Percentiles rank a stretch among this genome's conserved stretches.
Evolutionary conservation across 2,329 filamentous ascomycete genomes (phyloP).

Genomic region (Zalaria sp.): DNA sequence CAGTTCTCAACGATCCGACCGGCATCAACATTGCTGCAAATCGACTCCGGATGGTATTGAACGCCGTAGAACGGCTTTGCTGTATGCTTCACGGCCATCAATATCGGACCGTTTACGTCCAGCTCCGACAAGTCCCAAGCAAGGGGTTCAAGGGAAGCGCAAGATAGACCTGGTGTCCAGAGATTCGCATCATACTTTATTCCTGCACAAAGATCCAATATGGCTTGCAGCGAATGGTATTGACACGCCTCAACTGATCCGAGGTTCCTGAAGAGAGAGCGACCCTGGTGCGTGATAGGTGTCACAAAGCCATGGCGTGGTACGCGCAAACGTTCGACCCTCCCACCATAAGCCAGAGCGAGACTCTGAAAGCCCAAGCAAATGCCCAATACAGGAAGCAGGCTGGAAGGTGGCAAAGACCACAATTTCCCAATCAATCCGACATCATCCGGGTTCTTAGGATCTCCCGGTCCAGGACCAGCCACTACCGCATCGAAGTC

Average conservation of each 20-base stretch:
- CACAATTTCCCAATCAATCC: slow-evolving; percentile 71
- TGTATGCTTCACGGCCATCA: slow-evolving; percentile 65
- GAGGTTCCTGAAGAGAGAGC: slow-evolving; percentile 53
- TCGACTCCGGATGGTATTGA: slow-evolving; percentile 83
- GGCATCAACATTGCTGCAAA: slow-evolving; percentile 61
- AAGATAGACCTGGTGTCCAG: slow-evolving; percentile 23
- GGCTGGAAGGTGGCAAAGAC: slow-evolving; percentile 42
- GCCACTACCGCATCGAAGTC: slow-evolving; percentile 75
- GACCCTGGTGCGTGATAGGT: slow-evolving; percentile 43
- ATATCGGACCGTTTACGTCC: slow-evolving; percentile 36
- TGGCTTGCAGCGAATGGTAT: slow-evolving; percentile 49
- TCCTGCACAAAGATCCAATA: slow-evolving; percentile 13
- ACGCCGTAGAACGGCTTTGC: slow-evolving; percentile 68
- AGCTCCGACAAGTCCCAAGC: slow-evolving; percentile 33
- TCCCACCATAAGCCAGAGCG: slow-evolving; percentile 51
- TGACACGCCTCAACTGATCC: slow-evolving; percentile 54
- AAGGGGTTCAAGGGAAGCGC: slow-evolving; percentile 27
- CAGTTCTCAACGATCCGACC: slow-evolving; percentile 56
- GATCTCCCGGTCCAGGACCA: slow-evolving; percentile 80
- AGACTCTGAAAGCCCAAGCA: slow-evolving; percentile 84
- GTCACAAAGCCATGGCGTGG: slow-evolving; percentile 75
- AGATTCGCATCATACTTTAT: slow-evolving; percentile 6
- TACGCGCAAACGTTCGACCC: slow-evolving; percentile 50
- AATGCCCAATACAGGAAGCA: slow-evolving; percentile 71
- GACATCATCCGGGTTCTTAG: slow-evolving; percentile 57